A percentile compares a stretch with the other conserved stretches of the same genome.
phyloP scores from a whole-genome alignment of 768 basidiomycete genomes.

The Lactarius psammicola region DNA sequence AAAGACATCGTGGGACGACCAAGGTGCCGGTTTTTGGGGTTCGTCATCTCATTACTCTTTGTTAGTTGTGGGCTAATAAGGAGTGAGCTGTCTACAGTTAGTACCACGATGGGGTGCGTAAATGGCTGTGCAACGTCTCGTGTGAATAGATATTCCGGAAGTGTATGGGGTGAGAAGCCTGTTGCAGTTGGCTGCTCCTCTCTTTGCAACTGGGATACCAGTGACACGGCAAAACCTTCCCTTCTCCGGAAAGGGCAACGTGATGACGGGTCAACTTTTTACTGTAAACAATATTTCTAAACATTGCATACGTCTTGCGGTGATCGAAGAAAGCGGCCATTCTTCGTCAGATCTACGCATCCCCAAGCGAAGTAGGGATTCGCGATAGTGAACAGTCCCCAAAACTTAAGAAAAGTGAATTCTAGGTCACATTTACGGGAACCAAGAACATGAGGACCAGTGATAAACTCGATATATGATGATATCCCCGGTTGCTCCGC shows the following conservation, averaged over 20 bases:
- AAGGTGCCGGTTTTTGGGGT: not conserved
- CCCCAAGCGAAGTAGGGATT: not conserved
- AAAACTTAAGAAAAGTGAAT: constrained; percentile 1
- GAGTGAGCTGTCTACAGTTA: not conserved
- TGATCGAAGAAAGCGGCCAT: not conserved
- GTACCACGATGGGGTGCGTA: not conserved
- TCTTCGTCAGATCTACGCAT: not conserved
- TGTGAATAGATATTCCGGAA: not conserved
- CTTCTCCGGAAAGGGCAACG: not conserved
- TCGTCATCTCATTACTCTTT: not conserved
- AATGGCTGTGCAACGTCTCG: not conserved
- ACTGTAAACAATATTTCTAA: not conserved
- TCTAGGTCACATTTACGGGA: constrained; percentile 5
- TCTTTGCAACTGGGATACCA: not conserved
- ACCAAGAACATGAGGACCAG: constrained; percentile 12
- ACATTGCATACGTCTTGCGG: not conserved
- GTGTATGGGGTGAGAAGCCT: not conserved
- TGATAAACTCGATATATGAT: constrained; percentile 11
- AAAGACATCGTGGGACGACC: not conserved
- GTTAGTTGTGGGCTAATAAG: not conserved
- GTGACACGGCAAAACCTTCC: not conserved
- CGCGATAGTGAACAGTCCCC: not conserved
- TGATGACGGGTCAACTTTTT: not conserved
- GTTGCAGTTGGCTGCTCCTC: not conserved
- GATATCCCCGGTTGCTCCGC: not conserved